Evolutionary conservation across 768 basidiomycete genomes (phyloP).

Genomic region (Boletus rubropictus): DNA sequence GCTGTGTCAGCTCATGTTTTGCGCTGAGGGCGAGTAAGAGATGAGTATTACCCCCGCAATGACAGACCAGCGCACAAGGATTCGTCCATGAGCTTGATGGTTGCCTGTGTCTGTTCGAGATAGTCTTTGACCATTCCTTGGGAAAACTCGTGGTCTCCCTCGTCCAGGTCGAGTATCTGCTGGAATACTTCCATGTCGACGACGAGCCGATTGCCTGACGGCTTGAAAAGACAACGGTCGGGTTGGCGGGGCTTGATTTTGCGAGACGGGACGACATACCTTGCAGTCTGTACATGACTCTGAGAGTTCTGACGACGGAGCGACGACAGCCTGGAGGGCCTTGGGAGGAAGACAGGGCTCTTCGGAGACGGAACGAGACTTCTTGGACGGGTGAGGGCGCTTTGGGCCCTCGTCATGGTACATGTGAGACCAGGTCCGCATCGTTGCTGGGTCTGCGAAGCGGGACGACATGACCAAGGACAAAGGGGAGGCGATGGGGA

Average conservation of each 20-base stretch:
- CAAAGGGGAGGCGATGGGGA: constrained; percentile 6
- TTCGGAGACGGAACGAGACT: constrained; percentile 29
- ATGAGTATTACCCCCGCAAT: constrained; percentile 7
- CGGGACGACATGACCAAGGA: constrained; percentile 25
- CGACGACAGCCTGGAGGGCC: constrained; percentile 1
- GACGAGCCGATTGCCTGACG: constrained; percentile 26
- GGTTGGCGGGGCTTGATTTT: neutral
- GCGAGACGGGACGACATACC: constrained; percentile 15
- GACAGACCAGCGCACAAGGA: constrained; percentile 57
- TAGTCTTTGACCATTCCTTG: constrained; percentile 73
- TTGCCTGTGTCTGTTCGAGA: constrained; percentile 70
- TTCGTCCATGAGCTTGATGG: constrained; percentile 73
- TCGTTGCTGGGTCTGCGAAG: constrained; percentile 22
- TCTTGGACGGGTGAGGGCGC: constrained; percentile 29
- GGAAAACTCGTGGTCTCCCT: constrained; percentile 78
- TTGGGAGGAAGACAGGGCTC: constrained; percentile 16
- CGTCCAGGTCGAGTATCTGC: constrained; percentile 91
- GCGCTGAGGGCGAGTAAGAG: constrained; percentile 35
- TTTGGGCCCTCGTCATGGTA: constrained; percentile 26
- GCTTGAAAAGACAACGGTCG: constrained; percentile 11
- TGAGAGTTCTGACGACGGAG: constrained; percentile 10
- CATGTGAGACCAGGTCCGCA: constrained; percentile 29
- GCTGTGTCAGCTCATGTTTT: constrained; percentile 52
- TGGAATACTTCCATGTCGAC: constrained; percentile 78
- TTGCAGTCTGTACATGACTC: constrained; percentile 26